Base-by-base conservation (phyloP, 208 protist genomes). In the Trypanosoma vivax region DNA sequence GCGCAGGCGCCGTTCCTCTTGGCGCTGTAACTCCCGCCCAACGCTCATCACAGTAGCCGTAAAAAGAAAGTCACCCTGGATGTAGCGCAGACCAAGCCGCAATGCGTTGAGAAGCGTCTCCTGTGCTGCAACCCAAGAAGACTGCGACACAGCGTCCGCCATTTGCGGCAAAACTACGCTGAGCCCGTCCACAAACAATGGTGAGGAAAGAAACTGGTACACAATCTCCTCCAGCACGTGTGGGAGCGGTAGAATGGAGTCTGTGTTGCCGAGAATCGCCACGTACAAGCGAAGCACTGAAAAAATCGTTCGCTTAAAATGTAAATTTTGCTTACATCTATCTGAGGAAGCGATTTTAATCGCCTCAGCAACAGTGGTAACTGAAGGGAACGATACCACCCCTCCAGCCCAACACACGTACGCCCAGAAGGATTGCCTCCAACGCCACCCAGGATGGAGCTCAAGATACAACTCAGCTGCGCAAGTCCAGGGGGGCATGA, bases 141-240 rank as follows among this genome's bases (percentile, higher is more conserved):
- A 59, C 13, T 71, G 50, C 39, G 74, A 57, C 29, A 86, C 50
- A 4, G 50, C 28, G 16, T 39, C 67, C 4, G 66, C 54, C 13
- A 67, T 37, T 28, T 67, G 50, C 18, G 56, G 54, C 31, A 72
- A 38, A 5, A 73, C 50, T 9, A 53, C 48, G 23, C 73, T 73
- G 34, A 80, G 63, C 0, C 82, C 83, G 10, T 89, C 75, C 16
- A 89, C 69, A 51, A 87, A 89, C 4, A 94, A 56, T 11, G 82
- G 78, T 0, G 86, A 94, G 3, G 71, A 46, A 11, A 87, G 25
- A 33, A 94, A 89, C 34, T 74, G 66, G 50, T 56, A 61, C n/a
- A 70, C 50, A 24, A 89, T 27, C 3, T 48, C 45, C 23, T 52
- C 70, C 46, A 73, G 57, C 23, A 84, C 37, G 28, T 56, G 50